Conservation (phyloP, 2,329 filamentous ascomycete species). For the Domatiomyces globalis region DNA sequence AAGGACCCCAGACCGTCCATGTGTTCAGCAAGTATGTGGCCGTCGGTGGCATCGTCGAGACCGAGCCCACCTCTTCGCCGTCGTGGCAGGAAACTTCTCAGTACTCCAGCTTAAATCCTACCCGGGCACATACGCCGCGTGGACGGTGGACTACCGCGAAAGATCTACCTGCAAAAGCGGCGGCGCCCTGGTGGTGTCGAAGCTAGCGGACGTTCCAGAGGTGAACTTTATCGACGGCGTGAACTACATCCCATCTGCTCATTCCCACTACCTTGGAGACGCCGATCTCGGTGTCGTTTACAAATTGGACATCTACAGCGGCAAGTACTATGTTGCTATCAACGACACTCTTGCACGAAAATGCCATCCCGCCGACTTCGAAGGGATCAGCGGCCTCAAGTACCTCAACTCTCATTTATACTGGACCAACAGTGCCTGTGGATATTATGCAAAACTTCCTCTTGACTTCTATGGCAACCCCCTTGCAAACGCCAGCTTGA, state of each 20-base stretch:
- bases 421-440: neutral
- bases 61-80: neutral
- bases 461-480: neutral
- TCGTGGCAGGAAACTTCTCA: neutral
- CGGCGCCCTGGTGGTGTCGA: neutral
- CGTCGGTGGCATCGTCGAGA: constrained; percentile 6
- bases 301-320: neutral
- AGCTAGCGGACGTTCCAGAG: neutral
- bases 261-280: neutral
- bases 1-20: no score
- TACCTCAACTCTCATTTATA: neutral
- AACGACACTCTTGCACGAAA: neutral
- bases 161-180: neutral
- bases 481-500: neutral
- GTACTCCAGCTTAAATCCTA: neutral
- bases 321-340: neutral
- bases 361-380: neutral
- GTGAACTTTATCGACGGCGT: neutral
- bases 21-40: no score
- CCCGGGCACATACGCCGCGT: neutral
- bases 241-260: neutral
- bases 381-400: neutral
- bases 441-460: no score
- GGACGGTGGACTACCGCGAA: neutral
- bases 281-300: neutral